Percentiles rank a stretch among this genome's conserved stretches.
These are phyloP conservation scores for Leccinum rimulosum DNA, from an alignment of 768 basidiomycete genomes.

Conservation along the genomic window DNA sequence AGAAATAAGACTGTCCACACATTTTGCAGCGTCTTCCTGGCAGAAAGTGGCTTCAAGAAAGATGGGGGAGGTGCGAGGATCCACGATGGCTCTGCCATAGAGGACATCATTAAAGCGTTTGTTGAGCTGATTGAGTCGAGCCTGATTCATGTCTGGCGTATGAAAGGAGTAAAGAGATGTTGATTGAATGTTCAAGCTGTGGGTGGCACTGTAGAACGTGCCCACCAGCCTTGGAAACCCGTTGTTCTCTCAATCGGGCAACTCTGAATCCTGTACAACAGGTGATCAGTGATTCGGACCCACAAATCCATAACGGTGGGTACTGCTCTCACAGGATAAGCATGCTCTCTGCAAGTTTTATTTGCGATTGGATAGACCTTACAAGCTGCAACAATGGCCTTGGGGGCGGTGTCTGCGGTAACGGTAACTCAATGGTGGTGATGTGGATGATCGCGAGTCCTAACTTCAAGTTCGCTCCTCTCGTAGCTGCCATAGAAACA, in stretches of 20 bases:
- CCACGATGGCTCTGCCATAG: slow-evolving; percentile 27
- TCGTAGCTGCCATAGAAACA: neutral
- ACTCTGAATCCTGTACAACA: neutral
- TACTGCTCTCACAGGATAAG: neutral
- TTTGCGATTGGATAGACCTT: neutral
- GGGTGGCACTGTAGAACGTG: neutral
- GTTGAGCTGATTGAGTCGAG: slow-evolving; percentile 28
- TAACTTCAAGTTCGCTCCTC: neutral
- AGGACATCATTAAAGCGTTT: slow-evolving; percentile 37
- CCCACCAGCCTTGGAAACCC: neutral
- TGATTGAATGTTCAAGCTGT: neutral
- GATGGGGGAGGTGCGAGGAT: slow-evolving; percentile 19
- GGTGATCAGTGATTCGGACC: neutral
- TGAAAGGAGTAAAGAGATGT: neutral
- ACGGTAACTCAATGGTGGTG: too few relatives aligned
- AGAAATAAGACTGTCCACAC: slow-evolving; percentile 37
- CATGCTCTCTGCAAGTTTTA: neutral
- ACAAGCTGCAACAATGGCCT: neutral
- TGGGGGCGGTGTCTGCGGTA: neutral
- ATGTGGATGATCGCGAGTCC: neutral
- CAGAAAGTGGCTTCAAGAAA: slow-evolving; percentile 49
- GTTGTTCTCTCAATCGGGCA: neutral
- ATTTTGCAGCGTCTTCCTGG: slow-evolving; percentile 39
- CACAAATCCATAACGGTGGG: neutral
- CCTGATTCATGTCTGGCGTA: slow-evolving; percentile 11